Evolutionary conservation across 1,284 basidiomycete species (phyloP).

Genomic region (Cutaneotrichosporon sp.): DNA sequence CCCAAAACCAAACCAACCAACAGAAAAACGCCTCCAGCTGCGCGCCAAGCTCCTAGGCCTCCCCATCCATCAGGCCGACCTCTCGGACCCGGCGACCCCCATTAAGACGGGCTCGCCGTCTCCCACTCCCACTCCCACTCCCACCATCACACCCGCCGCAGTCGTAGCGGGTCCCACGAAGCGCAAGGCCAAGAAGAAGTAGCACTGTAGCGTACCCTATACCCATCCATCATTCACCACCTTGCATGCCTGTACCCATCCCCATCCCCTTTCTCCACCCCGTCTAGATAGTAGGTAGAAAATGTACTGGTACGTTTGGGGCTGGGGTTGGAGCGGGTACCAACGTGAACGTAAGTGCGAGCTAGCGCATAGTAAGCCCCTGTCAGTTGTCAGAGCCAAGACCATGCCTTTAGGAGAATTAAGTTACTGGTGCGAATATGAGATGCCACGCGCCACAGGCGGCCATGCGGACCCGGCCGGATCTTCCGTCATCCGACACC

Average conservation of each 20-base stretch:
- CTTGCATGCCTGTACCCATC: slow-evolving; percentile 11
- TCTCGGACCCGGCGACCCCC: background rate
- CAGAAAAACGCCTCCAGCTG: slow-evolving; percentile 25
- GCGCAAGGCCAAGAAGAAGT: slow-evolving; percentile 15
- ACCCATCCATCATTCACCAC: slow-evolving; percentile 9
- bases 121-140: no score
- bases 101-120: background rate
- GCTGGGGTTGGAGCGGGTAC: background rate
- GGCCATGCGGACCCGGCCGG: slow-evolving; percentile 7
- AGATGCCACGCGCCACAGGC: background rate
- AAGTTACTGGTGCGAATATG: background rate
- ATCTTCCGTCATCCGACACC: background rate
- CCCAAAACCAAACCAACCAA: background rate
- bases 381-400: no score
- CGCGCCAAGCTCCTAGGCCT: slow-evolving; percentile 29
- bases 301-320: background rate
- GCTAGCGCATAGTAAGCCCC: background rate
- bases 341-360: background rate
- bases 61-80: slow-evolving; percentile 16
- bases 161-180: background rate
- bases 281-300: background rate
- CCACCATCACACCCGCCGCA: background rate
- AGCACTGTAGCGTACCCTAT: slow-evolving; percentile 13
- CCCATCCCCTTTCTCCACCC: background rate
- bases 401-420: no score